These are phyloP conservation scores for Calonectria multiphialidica DNA, from an alignment of 2,329 filamentous ascomycete genomes.

Conservation along the genomic window DNA sequence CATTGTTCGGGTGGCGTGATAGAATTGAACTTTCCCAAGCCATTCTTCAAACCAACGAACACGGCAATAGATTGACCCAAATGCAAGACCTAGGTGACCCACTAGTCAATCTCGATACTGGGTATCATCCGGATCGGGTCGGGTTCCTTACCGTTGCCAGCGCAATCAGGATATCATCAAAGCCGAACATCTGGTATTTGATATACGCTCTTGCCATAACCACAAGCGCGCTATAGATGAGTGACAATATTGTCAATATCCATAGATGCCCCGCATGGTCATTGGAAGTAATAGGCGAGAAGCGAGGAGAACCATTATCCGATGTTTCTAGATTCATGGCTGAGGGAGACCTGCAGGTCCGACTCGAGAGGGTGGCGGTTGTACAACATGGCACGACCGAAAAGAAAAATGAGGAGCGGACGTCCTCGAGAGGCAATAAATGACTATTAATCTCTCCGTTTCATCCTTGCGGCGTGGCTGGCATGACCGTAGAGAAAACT, in stretches of 20 bases:
- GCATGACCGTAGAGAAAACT: not conserved
- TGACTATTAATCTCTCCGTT: constrained; percentile 17
- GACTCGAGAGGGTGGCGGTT: not conserved
- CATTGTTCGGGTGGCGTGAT: constrained; percentile 30
- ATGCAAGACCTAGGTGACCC: constrained; percentile 21
- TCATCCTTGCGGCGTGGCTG: constrained; percentile 7
- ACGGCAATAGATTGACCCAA: constrained; percentile 32
- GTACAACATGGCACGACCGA: not conserved
- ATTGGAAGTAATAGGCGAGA: constrained; percentile 30
- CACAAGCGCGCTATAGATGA: constrained; percentile 35
- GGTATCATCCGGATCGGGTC: not conserved
- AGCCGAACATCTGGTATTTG: constrained; percentile 37
- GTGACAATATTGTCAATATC: constrained; percentile 36
- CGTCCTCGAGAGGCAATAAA: not conserved
- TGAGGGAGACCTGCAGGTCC: not conserved
- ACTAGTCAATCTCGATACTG: not conserved
- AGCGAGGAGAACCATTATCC: constrained; percentile 8
- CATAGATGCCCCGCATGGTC: constrained; percentile 38
- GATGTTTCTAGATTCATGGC: constrained; percentile 25
- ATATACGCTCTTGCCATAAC: constrained; percentile 31
- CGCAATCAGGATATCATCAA: constrained; percentile 31
- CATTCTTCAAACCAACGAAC: constrained; percentile 30
- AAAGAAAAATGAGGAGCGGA: not conserved
- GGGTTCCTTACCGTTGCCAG: constrained; percentile 23
- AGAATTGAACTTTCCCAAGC: constrained; percentile 31